Percentiles rank a stretch among this genome's conserved stretches.
Evolutionary conservation across 345 rosid genomes (phyloP).

Genomic region (Pistacia vera): DNA sequence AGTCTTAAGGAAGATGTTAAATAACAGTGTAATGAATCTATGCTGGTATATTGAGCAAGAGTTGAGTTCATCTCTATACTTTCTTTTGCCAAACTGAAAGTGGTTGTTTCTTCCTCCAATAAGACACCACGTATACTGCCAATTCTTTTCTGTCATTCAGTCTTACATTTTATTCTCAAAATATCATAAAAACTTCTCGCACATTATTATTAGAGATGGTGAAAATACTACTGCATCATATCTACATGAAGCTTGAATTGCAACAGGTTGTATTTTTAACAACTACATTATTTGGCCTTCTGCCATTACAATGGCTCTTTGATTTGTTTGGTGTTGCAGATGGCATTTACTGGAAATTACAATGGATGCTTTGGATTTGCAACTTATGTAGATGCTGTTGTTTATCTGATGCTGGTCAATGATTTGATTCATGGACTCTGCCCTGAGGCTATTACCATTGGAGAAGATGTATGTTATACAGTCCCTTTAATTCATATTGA

Average conservation of each 20-base stretch:
- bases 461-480: constrained; percentile 85
- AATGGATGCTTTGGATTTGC: constrained; percentile 83
- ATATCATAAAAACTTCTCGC: background rate
- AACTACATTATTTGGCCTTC: background rate
- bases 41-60: background rate
- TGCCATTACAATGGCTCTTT: background rate
- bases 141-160: background rate
- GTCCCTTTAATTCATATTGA: constrained; percentile 1
- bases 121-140: background rate
- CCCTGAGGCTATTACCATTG: constrained; percentile 86
- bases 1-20: background rate
- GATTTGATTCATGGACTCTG: constrained; percentile 91
- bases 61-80: background rate
- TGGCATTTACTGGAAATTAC: constrained; percentile 89
- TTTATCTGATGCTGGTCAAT: constrained; percentile 92
- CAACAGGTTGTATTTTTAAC: background rate
- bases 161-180: background rate
- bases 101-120: background rate
- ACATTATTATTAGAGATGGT: background rate
- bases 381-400: constrained; percentile 90
- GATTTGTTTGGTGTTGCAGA: constrained; percentile 40
- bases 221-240: background rate
- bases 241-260: background rate
- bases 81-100: background rate
- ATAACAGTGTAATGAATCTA: background rate